These are phyloP conservation scores for Lithospermum erythrorhizon DNA, from an alignment of 257 asterid species.

Conservation along the genomic window DNA sequence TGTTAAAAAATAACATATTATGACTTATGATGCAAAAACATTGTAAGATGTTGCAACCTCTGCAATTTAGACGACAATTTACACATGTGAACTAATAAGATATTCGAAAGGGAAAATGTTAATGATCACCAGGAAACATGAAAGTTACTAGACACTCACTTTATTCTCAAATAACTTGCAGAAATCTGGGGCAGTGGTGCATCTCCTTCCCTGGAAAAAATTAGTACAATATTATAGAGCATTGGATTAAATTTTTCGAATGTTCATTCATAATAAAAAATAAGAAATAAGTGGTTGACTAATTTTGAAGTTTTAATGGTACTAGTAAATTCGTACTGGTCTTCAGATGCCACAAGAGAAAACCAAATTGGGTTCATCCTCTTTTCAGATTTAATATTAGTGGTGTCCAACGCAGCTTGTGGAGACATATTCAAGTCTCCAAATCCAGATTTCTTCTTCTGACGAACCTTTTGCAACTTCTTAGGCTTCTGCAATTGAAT, in stretches of 20 bases:
- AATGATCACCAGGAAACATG: conserved; percentile 1
- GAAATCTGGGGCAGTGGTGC: conserved; percentile 78
- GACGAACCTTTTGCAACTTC: conserved; percentile 42
- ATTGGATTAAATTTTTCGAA: too few species aligned
- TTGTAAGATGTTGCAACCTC: background rate
- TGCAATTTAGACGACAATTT: too few species aligned
- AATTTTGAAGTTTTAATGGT: background rate
- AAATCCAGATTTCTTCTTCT: conserved; percentile 43
- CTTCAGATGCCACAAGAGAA: conserved; percentile 69
- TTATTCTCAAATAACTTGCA: conserved; percentile 74
- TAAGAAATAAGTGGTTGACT: background rate
- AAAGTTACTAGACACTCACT: conserved; percentile 38
- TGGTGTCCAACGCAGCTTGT: conserved; percentile 63
- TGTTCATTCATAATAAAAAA: background rate
- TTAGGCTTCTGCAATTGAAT: conserved; percentile 29
- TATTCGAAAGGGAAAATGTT: background rate
- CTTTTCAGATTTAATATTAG: conserved; percentile 37
- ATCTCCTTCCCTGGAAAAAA: conserved; percentile 52
- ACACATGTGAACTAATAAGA: too few species aligned
- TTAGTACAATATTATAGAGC: conserved; percentile 7
- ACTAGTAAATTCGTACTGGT: conserved; percentile 47
- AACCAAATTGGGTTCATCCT: conserved; percentile 77
- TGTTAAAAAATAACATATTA: background rate
- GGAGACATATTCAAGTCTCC: conserved; percentile 56
- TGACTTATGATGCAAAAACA: background rate